phyloP scores from a whole-genome alignment of 2,329 filamentous ascomycete genomes.

The Cercospora beticola region DNA sequence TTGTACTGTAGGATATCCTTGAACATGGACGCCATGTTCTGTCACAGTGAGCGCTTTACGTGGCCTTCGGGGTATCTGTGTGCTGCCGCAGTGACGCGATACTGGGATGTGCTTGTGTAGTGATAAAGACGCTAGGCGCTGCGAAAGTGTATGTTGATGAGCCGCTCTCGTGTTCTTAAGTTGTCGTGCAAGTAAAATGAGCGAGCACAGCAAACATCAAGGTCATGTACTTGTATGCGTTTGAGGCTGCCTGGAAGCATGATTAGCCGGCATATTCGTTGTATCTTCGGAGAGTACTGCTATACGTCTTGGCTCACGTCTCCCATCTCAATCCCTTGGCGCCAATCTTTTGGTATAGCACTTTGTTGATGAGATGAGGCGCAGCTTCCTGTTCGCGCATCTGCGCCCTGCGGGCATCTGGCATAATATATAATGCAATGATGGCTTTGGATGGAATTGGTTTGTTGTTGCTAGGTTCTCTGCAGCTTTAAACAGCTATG shows the following conservation, averaged over 20 bases:
- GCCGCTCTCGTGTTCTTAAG: neutral
- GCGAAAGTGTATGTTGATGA: neutral
- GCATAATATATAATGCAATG: neutral
- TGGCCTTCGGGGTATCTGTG: neutral
- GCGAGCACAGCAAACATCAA: neutral
- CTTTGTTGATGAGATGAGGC: neutral
- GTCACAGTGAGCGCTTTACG: neutral
- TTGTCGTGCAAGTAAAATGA: neutral
- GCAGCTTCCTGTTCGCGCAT: neutral
- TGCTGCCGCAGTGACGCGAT: neutral
- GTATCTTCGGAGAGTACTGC: neutral
- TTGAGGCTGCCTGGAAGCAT: neutral
- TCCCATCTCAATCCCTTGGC: neutral
- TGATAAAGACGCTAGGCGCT: neutral
- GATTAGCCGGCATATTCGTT: neutral
- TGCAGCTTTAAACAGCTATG: conserved; percentile 58
- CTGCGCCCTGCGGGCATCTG: neutral
- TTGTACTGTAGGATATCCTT: conserved; percentile 5
- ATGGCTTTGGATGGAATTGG: neutral
- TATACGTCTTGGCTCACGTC: neutral
- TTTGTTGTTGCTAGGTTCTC: neutral
- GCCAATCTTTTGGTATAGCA: neutral
- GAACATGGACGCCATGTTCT: conserved; percentile 3
- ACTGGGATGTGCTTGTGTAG: neutral
- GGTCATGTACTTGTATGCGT: neutral